phyloP scores from a whole-genome alignment of 495 filamentous ascomycete genomes.

The Rostrohypoxylon terebratum region DNA sequence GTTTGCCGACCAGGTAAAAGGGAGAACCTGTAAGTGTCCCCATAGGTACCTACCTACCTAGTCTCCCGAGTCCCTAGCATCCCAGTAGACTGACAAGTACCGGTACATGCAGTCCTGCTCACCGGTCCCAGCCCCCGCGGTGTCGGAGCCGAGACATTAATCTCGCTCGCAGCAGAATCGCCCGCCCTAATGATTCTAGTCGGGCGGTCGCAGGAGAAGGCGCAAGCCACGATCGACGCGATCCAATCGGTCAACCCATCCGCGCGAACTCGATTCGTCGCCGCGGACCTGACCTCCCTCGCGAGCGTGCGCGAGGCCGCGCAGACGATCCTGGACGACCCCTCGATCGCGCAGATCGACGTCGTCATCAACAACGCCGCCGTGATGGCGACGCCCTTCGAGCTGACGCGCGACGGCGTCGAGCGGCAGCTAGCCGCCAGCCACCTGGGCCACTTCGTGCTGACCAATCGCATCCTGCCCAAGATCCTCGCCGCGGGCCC shows the following conservation, averaged over 20 bases:
- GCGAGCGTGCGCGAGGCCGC: conserved; percentile 65
- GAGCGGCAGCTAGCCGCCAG: conserved; percentile 71
- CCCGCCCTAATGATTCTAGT: conserved; percentile 60
- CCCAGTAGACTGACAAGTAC: conserved; percentile 7
- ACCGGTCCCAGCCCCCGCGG: conserved; percentile 63
- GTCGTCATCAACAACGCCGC: conserved; percentile 78
- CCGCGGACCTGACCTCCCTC: conserved; percentile 60
- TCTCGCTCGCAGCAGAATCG: conserved; percentile 56
- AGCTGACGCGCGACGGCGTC: conserved; percentile 55
- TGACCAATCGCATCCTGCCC: conserved; percentile 66
- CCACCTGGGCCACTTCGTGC: conserved; percentile 69
- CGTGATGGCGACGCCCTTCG: conserved; percentile 66
- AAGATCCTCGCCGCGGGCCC: conserved; percentile 54
- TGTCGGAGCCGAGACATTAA: conserved; percentile 61
- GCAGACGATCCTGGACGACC: conserved; percentile 55
- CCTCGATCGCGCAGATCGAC: conserved; percentile 67
- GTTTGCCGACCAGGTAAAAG: conserved; percentile 55
- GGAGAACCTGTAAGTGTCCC: conserved; percentile 50
- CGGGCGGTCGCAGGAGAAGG: conserved; percentile 54
- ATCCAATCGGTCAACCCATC: conserved; percentile 53
- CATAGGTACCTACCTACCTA: neutral
- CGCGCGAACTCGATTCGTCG: conserved; percentile 58
- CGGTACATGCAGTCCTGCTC: conserved; percentile 53
- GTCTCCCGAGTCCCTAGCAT: neutral
- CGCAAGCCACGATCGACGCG: conserved; percentile 56